Base-by-base conservation (phyloP, 2,329 filamentous ascomycete genomes). In the Podosphaera fusca region DNA sequence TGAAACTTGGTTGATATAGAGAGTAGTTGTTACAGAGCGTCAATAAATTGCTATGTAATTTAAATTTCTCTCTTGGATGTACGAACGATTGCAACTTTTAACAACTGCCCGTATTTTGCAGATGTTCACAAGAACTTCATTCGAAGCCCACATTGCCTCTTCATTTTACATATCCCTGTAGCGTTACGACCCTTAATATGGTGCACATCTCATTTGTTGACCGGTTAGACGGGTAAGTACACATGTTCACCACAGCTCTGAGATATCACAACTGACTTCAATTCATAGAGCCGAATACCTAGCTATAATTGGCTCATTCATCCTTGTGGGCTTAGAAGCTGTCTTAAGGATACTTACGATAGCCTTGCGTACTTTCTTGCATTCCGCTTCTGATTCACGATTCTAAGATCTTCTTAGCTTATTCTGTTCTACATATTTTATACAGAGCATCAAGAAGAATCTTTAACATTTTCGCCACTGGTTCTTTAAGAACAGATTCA, bases 291-390 rank as follows among this genome's bases (percentile, higher is more conserved):
- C 77, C 70, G 89, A 98, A 72, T 96, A 96, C 72, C 71, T 94
- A 61, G 87, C 89, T 45, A 79, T 98, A 49, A 71, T 92, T 52
- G 81, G 82, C 57, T 96, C 90, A 6, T 85, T 96, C 65, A 65
- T 87, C 56, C 78, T 98, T 42, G 82, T 96, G 58, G 76, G 80
- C 52, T 75, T 95, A 62, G 92, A 98, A 70, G 81, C 82, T 58
- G 66, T 94, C 59, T 84, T 95, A 64, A 82, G 90, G 64, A 74
- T 94, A 58, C 79, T 95, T 60, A 96, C 92, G 1, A 78, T 95
- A 60, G 86, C 87, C 40, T 77, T 98, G 47, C 92, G 85, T 89
- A 72, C 68, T 83, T 14, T 21, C 21, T 21, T 21, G 21, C 21
- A 21, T 21, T 21, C 21, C 21, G 21, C 21, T 21, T 21, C 21